Evolutionary conservation across 345 rosid genomes (phyloP).

Genomic region (Arabidopsis suecica): DNA sequence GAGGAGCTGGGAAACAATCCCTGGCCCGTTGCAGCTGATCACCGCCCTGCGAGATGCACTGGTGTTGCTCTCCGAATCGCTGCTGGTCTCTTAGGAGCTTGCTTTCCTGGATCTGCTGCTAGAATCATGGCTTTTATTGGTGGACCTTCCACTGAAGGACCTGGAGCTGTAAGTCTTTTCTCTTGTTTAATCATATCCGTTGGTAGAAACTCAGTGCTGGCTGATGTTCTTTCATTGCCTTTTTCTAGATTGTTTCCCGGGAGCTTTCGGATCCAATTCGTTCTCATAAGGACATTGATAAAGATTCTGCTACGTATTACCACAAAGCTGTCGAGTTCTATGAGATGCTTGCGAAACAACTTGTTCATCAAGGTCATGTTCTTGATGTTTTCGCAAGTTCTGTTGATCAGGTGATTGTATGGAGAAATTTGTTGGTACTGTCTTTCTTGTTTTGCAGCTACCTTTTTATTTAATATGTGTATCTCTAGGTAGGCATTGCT

Average conservation of each 20-base stretch:
- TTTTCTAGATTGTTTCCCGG: constrained; percentile 77
- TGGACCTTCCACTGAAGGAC: constrained; percentile 93
- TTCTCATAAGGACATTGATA: constrained; percentile 93
- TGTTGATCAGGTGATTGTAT: constrained; percentile 76
- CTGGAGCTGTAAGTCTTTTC: constrained; percentile 70
- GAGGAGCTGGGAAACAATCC: constrained; percentile 93
- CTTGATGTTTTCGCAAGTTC: constrained; percentile 97
- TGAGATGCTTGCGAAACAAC: constrained; percentile 82
- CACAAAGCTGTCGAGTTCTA: constrained; percentile 84
- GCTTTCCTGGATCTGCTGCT: constrained; percentile 96
- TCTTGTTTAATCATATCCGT: constrained; percentile 1
- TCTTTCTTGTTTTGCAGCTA: constrained; percentile 15
- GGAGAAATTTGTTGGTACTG: not conserved
- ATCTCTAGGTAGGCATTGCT: constrained; percentile 82
- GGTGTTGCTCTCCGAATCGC: constrained; percentile 90
- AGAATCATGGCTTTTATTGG: constrained; percentile 93
- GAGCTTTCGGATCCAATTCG: constrained; percentile 91
- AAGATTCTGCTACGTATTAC: constrained; percentile 80
- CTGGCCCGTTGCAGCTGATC: constrained; percentile 73
- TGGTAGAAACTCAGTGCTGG: not conserved
- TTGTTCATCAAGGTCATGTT: constrained; percentile 97
- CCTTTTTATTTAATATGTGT: not conserved
- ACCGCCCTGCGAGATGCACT: constrained; percentile 86
- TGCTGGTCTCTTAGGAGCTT: constrained; percentile 84
- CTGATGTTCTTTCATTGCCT: constrained; percentile 4